A percentile compares a stretch with the other conserved stretches of the same genome.
These are phyloP conservation scores for Acacia confusa DNA, from an alignment of 306 rosid species.

Conservation along the genomic window DNA sequence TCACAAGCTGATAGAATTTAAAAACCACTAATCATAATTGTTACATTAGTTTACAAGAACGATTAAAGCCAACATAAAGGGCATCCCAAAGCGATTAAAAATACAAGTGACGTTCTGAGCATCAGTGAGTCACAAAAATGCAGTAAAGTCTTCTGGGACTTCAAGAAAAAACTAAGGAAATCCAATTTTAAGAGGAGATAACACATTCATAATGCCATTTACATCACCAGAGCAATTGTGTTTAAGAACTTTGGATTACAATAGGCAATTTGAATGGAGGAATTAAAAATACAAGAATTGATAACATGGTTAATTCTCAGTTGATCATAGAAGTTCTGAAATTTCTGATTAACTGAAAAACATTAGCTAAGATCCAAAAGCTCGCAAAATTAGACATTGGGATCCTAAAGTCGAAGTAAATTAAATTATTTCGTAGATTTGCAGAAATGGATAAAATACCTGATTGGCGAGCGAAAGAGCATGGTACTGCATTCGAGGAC, in stretches of 20 bases:
- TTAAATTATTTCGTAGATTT: not conserved
- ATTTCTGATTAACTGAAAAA: constrained; percentile 11
- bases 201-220: not conserved
- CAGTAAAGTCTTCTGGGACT: not conserved
- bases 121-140: constrained; percentile 6
- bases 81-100: not conserved
- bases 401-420: not conserved
- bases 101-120: not conserved
- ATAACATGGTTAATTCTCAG: not conserved
- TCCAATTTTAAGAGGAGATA: not conserved
- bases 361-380: not conserved
- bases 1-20: not conserved
- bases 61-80: not conserved
- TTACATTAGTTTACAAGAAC: not conserved
- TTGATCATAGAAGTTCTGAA: not conserved
- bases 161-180: not conserved
- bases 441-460: constrained; percentile 34
- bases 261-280: not conserved
- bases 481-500: constrained; percentile 97
- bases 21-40: not conserved
- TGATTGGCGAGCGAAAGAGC: constrained; percentile 93
- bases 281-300: not conserved
- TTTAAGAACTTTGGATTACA: not conserved
- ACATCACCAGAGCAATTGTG: not conserved
- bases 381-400: not conserved